Evolutionary conservation across 441 rosid genomes (phyloP), one percentile per base, ranked within the genome.

Genomic region (Raphanus hybrid): DNA sequence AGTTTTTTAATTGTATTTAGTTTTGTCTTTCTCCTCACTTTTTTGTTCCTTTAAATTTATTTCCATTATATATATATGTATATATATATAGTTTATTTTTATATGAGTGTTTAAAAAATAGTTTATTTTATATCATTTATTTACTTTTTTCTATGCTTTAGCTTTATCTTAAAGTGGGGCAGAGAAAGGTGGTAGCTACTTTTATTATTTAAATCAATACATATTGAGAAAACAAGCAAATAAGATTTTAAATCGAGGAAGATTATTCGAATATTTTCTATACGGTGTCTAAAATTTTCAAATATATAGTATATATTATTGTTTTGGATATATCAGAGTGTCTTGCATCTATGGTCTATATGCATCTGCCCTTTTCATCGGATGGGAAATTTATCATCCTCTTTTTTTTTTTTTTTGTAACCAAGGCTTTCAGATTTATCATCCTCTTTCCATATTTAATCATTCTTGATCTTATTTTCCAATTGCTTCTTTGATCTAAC

Each of bases 161-260:
- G 87, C 98, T 94, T 94, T 94, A 81, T 87, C 88, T 86, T 88
- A 92, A 89, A 94, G 97, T 88, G 86, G 93, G 86, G 81, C 87
- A 83, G 82, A 84, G 82, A 90, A 88, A 90, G 91, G 88, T 81
- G 66, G 82, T 77, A 76, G 86, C 91, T 82, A 85, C 89, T 90
- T 85, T 84, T 77, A 68, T 75, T 73, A 73, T 76, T 81, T 60
- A 65, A 69, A 70, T 75, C 20, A 75, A 71, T 64, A 75, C 67
- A 66, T 66, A 54, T 75, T 71, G 76, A 80, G 74, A 75, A 80
- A 67, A 76, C 71, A 69, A 79, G 45, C 63, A 69, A 32, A 64
- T 63, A 55, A n/a, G 65, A 64, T 55, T 59, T 73, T 69, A 1
- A 62, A 62, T 52, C 3, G 58, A 43, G 10, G 60, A 60, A 72